Percentiles rank a stretch among this genome's conserved stretches.
Evolutionary conservation across 305 asterid genomes (phyloP).

Genomic region (Fraxinus ornus): DNA sequence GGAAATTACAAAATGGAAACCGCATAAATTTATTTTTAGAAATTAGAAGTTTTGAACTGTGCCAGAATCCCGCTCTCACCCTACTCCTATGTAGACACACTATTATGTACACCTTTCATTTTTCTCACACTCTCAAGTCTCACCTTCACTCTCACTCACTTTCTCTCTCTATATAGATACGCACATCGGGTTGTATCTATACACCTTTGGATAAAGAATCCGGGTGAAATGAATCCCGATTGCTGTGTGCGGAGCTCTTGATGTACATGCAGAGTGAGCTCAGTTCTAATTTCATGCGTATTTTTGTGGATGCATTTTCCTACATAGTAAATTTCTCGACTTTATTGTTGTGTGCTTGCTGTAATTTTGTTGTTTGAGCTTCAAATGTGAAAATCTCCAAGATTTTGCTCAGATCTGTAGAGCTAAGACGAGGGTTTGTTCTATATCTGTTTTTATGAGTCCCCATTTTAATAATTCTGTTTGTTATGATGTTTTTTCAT

Average conservation of each 20-base stretch:
- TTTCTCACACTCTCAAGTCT: slow-evolving; percentile 14
- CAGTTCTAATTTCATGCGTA: slow-evolving; percentile 14
- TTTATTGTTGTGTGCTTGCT: not conserved
- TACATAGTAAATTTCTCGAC: not conserved
- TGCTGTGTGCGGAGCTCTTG: slow-evolving; percentile 31
- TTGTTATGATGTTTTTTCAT: slow-evolving; percentile 4
- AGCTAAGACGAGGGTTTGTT: slow-evolving; percentile 13
- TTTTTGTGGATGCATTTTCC: not conserved
- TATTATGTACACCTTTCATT: slow-evolving; percentile 18
- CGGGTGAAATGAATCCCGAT: slow-evolving; percentile 35
- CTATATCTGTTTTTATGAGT: not conserved
- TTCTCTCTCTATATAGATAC: slow-evolving; percentile 19
- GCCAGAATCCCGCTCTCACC: slow-evolving; percentile 56
- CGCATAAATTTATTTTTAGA: slow-evolving; percentile 19
- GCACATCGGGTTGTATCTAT: slow-evolving; percentile 20
- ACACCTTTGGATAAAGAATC: slow-evolving; percentile 37
- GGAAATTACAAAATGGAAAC: slow-evolving; percentile 32
- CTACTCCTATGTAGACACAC: slow-evolving; percentile 24
- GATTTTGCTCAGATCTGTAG: slow-evolving; percentile 33
- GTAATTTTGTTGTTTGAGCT: not conserved
- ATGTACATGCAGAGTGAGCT: slow-evolving; percentile 38
- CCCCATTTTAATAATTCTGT: not conserved
- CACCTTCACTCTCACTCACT: slow-evolving; percentile 19
- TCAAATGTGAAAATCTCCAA: slow-evolving; percentile 8
- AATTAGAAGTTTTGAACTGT: slow-evolving; percentile 45